These are phyloP conservation scores for Glycyrrhiza uralensis DNA, from an alignment of 306 rosid species.

Conservation along the genomic window DNA sequence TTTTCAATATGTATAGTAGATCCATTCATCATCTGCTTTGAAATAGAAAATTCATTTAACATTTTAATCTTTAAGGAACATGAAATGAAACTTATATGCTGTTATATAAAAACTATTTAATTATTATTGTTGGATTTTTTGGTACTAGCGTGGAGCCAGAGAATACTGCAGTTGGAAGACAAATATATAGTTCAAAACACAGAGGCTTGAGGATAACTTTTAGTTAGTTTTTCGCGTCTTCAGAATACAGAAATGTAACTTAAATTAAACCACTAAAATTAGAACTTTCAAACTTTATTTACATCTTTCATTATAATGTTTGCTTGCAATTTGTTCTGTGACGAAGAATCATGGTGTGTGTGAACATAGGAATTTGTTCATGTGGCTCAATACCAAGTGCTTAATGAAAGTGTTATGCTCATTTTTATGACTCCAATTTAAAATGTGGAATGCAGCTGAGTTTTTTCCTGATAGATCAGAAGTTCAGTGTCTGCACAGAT, in stretches of 20 bases:
- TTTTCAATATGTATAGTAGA: background rate
- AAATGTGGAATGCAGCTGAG: constrained; percentile 73
- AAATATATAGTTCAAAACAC: background rate
- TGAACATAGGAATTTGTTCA: constrained; percentile 12
- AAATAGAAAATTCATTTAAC: background rate
- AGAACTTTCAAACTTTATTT: background rate
- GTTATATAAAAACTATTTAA: background rate
- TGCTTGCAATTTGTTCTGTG: background rate
- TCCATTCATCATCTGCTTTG: background rate
- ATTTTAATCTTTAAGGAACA: constrained; percentile 6
- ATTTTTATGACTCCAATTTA: constrained; percentile 19
- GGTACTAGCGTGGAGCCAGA: background rate
- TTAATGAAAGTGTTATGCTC: constrained; percentile 20
- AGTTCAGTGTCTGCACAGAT: constrained; percentile 98
- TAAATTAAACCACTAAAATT: no score
- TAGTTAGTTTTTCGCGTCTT: background rate
- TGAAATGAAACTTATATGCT: background rate
- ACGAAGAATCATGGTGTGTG: background rate
- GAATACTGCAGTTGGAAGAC: background rate
- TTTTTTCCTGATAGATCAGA: constrained; percentile 88
- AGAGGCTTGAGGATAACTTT: background rate
- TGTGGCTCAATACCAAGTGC: background rate
- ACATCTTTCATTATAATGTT: background rate
- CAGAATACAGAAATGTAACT: background rate
- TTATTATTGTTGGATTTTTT: constrained; percentile 1